Percentiles rank a stretch among this genome's conserved stretches.
These are phyloP conservation scores for Citrus hindsii DNA, from an alignment of 345 rosid genomes.

Conservation along the genomic window DNA sequence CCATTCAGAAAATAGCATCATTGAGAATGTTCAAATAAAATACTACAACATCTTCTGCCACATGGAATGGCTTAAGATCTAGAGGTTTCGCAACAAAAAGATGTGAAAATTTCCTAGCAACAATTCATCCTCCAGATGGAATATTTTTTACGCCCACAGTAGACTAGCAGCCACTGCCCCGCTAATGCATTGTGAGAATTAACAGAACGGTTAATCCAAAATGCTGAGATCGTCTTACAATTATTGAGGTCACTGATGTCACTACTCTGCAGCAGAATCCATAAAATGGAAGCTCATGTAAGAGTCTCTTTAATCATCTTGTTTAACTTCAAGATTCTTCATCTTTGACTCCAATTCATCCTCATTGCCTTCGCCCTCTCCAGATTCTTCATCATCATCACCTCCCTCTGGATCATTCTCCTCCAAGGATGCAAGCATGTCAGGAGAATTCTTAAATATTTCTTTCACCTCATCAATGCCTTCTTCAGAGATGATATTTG, in stretches of 20 bases:
- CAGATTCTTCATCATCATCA: conserved; percentile 47
- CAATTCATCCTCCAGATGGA: neutral
- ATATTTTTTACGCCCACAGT: neutral
- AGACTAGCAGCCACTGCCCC: conserved; percentile 2
- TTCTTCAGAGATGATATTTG: conserved; percentile 75
- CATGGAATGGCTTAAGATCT: neutral
- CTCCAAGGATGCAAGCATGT: conserved; percentile 62
- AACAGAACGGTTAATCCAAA: conserved; percentile 21
- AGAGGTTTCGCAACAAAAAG: neutral
- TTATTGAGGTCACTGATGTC: conserved; percentile 10
- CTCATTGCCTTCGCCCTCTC: conserved; percentile 36
- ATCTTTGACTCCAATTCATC: conserved; percentile 67
- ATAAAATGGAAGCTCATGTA: neutral
- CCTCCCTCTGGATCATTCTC: conserved; percentile 89
- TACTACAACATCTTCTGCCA: neutral
- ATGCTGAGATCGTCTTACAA: conserved; percentile 14
- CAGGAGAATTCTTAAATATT: conserved; percentile 62
- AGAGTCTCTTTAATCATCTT: conserved; percentile 34
- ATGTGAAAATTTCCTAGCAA: neutral
- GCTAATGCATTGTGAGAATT: conserved; percentile 15
- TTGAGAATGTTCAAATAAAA: neutral
- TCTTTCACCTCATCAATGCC: conserved; percentile 79
- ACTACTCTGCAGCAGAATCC: conserved; percentile 14
- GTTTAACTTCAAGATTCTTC: conserved; percentile 62
- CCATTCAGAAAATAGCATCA: neutral